Conservation (phyloP, 2,329 filamentous ascomycete genomes). For the Monilinia fructigena region DNA sequence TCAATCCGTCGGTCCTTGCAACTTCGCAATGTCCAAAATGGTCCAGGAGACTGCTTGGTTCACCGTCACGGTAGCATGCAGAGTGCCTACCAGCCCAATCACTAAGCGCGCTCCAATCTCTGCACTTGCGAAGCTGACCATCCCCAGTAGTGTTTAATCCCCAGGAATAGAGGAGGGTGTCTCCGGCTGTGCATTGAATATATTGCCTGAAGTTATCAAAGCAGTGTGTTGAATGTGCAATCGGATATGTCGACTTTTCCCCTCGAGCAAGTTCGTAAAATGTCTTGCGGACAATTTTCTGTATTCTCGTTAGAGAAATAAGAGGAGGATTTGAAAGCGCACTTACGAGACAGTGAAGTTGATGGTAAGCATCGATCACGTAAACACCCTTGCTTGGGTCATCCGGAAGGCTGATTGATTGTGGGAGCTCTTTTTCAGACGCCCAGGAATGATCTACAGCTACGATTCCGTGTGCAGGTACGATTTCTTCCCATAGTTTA, state of each 20-base stretch:
- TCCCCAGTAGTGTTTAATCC: background rate
- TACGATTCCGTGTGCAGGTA: conserved; percentile 1
- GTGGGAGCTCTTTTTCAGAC: background rate
- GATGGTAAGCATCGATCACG: conserved; percentile 4
- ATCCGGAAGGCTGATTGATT: conserved; percentile 1
- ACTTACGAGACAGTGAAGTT: background rate
- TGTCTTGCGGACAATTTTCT: conserved; percentile 2
- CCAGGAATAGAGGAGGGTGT: background rate
- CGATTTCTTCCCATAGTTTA: background rate
- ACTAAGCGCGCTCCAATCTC: conserved; percentile 1
- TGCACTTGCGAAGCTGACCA: conserved; percentile 2
- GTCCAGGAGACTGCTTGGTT: background rate
- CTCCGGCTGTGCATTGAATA: conserved; percentile 2
- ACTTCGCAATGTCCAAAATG: conserved; percentile 3
- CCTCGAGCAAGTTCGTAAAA: conserved; percentile 2
- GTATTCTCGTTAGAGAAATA: background rate
- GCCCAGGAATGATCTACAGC: background rate
- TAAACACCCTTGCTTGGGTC: background rate
- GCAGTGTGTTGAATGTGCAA: background rate
- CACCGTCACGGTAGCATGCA: background rate
- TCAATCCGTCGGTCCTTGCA: background rate
- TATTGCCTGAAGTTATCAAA: conserved; percentile 6
- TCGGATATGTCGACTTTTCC: background rate
- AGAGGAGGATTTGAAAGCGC: background rate
- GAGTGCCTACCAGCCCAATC: background rate